Conservation (phyloP, 169 alveolate genomes). For the Cryptosporidium sp. region DNA sequence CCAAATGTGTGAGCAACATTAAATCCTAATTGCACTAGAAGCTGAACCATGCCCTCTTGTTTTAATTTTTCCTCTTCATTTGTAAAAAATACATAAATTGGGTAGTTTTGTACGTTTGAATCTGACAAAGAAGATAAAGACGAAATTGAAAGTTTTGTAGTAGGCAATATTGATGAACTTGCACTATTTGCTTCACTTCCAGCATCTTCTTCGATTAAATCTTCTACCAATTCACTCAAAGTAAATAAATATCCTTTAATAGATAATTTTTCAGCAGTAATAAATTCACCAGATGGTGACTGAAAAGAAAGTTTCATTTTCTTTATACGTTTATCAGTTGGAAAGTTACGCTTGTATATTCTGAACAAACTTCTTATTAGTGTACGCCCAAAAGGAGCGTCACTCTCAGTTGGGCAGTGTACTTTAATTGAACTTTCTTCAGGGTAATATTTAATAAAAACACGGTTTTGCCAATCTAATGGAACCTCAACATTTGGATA, state of each 20-base stretch:
- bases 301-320: constrained; percentile 68
- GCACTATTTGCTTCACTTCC: neutral
- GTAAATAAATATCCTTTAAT: constrained; percentile 24
- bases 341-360: constrained; percentile 22
- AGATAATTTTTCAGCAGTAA: constrained; percentile 32
- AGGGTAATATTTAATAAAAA: constrained; percentile 44
- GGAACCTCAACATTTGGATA: constrained; percentile 26
- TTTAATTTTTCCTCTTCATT: constrained; percentile 32
- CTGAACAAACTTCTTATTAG: constrained; percentile 35
- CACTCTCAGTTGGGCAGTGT: constrained; percentile 39
- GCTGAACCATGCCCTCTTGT: constrained; percentile 65
- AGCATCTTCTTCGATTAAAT: neutral
- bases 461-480: constrained; percentile 37
- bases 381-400: constrained; percentile 65
- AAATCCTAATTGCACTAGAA: constrained; percentile 55
- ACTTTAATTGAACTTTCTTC: constrained; percentile 54
- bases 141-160: neutral
- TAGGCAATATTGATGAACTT: constrained; percentile 5
- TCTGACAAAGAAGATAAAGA: constrained; percentile 52
- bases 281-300: constrained; percentile 23
- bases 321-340: neutral
- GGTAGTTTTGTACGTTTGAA: neutral
- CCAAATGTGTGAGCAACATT: constrained; percentile 50
- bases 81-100: constrained; percentile 33
- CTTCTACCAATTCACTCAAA: constrained; percentile 15